A percentile compares a stretch with the other conserved stretches of the same genome.
Evolutionary conservation across 202 grass and related monocot species (phyloP).

Genomic region (Digitaria exilis): DNA sequence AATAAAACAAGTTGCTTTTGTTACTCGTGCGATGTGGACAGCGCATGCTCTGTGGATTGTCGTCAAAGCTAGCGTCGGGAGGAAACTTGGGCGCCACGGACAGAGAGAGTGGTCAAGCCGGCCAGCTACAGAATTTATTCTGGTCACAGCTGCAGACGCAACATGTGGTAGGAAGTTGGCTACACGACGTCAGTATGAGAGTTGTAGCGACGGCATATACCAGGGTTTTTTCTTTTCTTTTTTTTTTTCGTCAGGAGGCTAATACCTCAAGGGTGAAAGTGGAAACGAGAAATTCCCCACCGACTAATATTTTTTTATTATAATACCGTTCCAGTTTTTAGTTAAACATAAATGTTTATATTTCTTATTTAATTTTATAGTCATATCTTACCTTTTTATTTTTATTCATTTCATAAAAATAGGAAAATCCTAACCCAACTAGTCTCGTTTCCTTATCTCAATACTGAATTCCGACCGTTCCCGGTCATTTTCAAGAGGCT

Average conservation of each 20-base stretch:
- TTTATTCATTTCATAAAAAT: too few relatives aligned
- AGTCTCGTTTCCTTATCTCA: too few relatives aligned
- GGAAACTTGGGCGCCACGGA: slow-evolving; percentile 45
- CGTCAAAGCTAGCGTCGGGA: not conserved
- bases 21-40: not conserved
- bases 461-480: too few relatives aligned
- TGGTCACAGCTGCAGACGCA: not conserved
- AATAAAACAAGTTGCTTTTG: not conserved
- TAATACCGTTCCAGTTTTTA: too few relatives aligned
- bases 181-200: not conserved
- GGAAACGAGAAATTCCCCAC: too few relatives aligned
- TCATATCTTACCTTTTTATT: too few relatives aligned
- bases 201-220: not conserved
- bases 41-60: not conserved
- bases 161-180: not conserved
- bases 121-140: not conserved
- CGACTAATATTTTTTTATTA: too few relatives aligned
- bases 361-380: too few relatives aligned
- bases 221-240: not conserved
- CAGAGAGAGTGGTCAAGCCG: not conserved
- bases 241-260: not conserved
- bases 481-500: too few relatives aligned
- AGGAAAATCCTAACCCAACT: too few relatives aligned
- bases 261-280: too few relatives aligned
- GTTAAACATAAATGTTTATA: too few relatives aligned